Evolutionary conservation across 495 filamentous ascomycete genomes (phyloP), one percentile per base, ranked within the genome.

Genomic region (Annulohypoxylon bovei): DNA sequence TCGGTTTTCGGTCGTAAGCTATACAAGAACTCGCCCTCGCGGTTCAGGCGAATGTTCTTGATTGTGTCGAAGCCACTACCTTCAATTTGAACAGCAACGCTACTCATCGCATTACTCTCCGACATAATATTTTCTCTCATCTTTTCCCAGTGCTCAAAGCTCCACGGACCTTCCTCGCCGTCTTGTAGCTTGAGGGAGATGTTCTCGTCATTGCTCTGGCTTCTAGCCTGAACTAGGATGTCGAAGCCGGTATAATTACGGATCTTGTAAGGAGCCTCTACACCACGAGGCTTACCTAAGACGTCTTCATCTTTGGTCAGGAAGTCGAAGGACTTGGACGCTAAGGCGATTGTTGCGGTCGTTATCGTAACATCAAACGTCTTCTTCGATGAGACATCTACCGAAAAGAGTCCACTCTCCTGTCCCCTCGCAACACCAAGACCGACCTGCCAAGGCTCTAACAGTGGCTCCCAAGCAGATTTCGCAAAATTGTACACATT

Each of bases 401-500:
- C 83, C 0, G 92, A 91, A 65, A 97, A 82, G 47, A 88, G 84
- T 44, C 96, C 92, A 0, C 89, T 91, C 65, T 88, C 86, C 47
- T 88, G 81, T 46, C 95, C 90, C 74, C 89, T 93, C 9, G 93
- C 90, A 81, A 98, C 86, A 58, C 95, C 93, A 72, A 98, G 90
- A 27, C 94, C 95, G 20, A 98, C 81, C 65, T 95, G 90, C 95
- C 95, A 99, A 32, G 96, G 95, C 77, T 99, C 95, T 25, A 98
- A 90, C 32, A 99, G 82, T 7, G 95, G 95, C 78, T 98, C 95
- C 95, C 95, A 99, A 7, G 93, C 92, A 0, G 96, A 98, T 78
- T 99, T 98, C 20, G 95, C 94, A 79, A 99, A 99, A 78, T 98
- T 99, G 84, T 96, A 98, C 55, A 98, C 89, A 76, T 98, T 99